These are phyloP conservation scores for Oryza brachyantha DNA, from an alignment of 176 grass and related monocot species.

Conservation along the genomic window DNA sequence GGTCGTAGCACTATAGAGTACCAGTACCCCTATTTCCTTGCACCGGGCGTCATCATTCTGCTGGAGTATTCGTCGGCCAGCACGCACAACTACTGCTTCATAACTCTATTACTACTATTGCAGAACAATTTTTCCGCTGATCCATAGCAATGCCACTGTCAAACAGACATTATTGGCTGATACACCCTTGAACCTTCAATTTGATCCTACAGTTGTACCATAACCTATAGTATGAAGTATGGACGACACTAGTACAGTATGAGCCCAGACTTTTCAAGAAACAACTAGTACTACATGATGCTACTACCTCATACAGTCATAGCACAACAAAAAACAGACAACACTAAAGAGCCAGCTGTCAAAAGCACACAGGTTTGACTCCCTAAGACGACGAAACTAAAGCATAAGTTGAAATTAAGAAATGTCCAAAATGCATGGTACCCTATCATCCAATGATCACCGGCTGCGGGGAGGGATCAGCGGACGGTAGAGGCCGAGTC, in stretches of 20 bases:
- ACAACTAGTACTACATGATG: background rate
- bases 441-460: slow-evolving; percentile 3
- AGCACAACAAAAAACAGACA: slow-evolving; percentile 21
- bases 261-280: slow-evolving; percentile 3
- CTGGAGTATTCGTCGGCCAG: background rate
- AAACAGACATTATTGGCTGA: slow-evolving; percentile 22
- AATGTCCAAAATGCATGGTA: slow-evolving; percentile 37
- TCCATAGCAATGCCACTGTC: slow-evolving; percentile 8
- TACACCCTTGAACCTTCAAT: background rate
- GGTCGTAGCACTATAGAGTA: background rate
- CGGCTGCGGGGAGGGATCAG: background rate
- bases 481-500: slow-evolving; percentile 53
- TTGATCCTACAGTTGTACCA: slow-evolving; percentile 33
- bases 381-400: slow-evolving; percentile 25
- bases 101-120: too few relatives aligned
- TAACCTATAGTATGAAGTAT: slow-evolving; percentile 24
- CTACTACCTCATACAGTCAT: slow-evolving; percentile 3
- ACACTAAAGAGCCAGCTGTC: background rate
- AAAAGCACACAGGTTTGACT: slow-evolving; percentile 8
- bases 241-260: background rate
- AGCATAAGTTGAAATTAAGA: slow-evolving; percentile 13
- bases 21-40: background rate
- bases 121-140: background rate
- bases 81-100: background rate
- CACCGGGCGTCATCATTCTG: background rate